A percentile compares a stretch with the other conserved stretches of the same genome.
Evolutionary conservation across 2,329 filamentous ascomycete species (phyloP).

Genomic region (Alternaria postmessia): DNA sequence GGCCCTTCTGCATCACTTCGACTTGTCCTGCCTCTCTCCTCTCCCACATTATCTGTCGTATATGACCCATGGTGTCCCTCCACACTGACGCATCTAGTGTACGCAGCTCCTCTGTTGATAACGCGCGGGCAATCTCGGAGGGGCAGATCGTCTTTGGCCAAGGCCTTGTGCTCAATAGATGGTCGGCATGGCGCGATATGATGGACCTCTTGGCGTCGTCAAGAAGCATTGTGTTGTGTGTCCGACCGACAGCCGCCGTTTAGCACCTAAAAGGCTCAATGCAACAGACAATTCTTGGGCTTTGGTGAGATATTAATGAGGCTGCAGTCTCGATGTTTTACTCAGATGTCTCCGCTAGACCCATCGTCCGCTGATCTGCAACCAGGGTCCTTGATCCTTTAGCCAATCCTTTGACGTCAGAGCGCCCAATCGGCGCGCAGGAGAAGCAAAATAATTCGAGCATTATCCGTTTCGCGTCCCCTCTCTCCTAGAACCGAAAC

Average conservation of each 20-base stretch:
- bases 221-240: slow-evolving; percentile 26
- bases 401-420: slow-evolving; percentile 33
- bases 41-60: slow-evolving; percentile 55
- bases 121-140: slow-evolving; percentile 59
- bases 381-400: slow-evolving; percentile 21
- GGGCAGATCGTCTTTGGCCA: slow-evolving; percentile 63
- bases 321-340: slow-evolving; percentile 7
- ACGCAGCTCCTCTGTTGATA: slow-evolving; percentile 53
- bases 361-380: slow-evolving; percentile 25
- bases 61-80: slow-evolving; percentile 58
- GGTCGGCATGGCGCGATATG: slow-evolving; percentile 29
- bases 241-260: background rate
- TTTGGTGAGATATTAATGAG: slow-evolving; percentile 3
- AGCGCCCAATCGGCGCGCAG: slow-evolving; percentile 38
- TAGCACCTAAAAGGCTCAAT: background rate
- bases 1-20: slow-evolving; percentile 60
- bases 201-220: slow-evolving; percentile 26
- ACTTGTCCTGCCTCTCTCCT: slow-evolving; percentile 53
- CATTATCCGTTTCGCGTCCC: slow-evolving; percentile 15
- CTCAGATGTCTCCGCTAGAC: slow-evolving; percentile 24
- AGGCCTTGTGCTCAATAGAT: slow-evolving; percentile 42
- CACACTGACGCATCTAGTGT: slow-evolving; percentile 44
- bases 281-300: background rate
- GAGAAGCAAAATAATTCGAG: slow-evolving; percentile 25
- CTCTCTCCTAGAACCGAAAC: slow-evolving; percentile 28